Conservation (phyloP, 2,329 filamentous ascomycete species). For the Domatiomyces catenatus region DNA sequence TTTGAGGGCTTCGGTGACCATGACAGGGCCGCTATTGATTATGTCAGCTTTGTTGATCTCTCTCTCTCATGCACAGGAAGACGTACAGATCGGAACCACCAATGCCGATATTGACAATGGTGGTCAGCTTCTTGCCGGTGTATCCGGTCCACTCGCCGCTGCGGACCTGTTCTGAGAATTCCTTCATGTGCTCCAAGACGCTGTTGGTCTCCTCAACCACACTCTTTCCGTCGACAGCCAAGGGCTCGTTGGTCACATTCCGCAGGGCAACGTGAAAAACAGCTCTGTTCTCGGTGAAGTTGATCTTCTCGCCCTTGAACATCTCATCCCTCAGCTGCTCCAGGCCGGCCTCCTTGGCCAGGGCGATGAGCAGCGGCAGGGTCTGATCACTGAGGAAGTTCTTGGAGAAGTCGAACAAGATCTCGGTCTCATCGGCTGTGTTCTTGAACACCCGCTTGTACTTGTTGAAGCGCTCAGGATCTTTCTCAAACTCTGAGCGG, state of each 20-base stretch:
- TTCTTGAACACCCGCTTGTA: constrained; percentile 76
- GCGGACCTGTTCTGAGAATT: constrained; percentile 87
- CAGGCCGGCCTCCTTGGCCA: constrained; percentile 78
- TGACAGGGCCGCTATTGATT: constrained; percentile 65
- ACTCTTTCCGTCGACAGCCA: constrained; percentile 77
- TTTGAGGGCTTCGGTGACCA: constrained; percentile 97
- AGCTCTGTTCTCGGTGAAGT: constrained; percentile 93
- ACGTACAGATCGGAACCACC: constrained; percentile 94
- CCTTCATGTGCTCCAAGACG: constrained; percentile 93
- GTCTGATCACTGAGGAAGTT: constrained; percentile 96
- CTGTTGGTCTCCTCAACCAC: constrained; percentile 87
- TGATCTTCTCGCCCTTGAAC: constrained; percentile 97
- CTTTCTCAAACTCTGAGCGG: constrained; percentile 81
- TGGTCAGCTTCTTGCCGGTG: constrained; percentile 93
- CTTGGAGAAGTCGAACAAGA: constrained; percentile 98
- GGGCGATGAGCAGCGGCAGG: constrained; percentile 66
- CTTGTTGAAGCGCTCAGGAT: constrained; percentile 76
- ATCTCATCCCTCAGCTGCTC: constrained; percentile 93
- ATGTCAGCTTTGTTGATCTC: constrained; percentile 16
- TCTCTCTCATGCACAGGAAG: background rate
- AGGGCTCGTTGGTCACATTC: constrained; percentile 68
- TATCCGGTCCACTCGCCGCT: constrained; percentile 94
- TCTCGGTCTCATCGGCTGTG: constrained; percentile 62
- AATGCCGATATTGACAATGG: constrained; percentile 93
- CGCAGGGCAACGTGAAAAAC: constrained; percentile 91